These are phyloP conservation scores for Voacanga thouarsii DNA, from an alignment of 257 asterid genomes.

Conservation along the genomic window DNA sequence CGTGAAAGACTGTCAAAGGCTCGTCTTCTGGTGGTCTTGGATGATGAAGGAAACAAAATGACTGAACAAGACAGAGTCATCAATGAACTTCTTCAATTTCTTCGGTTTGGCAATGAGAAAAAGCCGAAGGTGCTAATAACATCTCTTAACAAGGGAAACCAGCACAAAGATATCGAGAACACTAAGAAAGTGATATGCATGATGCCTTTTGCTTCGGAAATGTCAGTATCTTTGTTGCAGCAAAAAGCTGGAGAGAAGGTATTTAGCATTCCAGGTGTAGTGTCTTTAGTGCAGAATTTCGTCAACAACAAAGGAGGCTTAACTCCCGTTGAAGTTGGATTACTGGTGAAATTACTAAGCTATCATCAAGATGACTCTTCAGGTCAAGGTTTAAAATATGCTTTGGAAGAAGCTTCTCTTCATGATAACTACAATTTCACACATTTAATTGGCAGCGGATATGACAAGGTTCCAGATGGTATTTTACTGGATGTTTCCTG, in stretches of 20 bases:
- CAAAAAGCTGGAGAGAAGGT: neutral
- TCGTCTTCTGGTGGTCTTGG: slow-evolving; percentile 16
- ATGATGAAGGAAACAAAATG: slow-evolving; percentile 15
- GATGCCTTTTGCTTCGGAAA: neutral
- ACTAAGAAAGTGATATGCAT: slow-evolving; percentile 2
- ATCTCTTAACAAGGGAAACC: neutral
- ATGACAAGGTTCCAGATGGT: too few species aligned
- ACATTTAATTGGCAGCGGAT: too few species aligned
- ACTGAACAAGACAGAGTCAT: neutral
- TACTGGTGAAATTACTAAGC: too few species aligned
- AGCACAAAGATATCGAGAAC: neutral
- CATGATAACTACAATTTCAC: too few species aligned
- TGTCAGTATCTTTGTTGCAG: slow-evolving; percentile 13
- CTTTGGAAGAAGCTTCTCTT: too few species aligned
- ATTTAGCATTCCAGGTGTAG: slow-evolving; percentile 4
- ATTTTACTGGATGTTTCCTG: too few species aligned
- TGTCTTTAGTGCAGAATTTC: neutral
- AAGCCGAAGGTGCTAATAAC: slow-evolving; percentile 18
- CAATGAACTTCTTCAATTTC: neutral
- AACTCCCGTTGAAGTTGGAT: too few species aligned
- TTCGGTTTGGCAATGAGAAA: neutral
- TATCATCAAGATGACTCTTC: too few species aligned
- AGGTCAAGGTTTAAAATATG: too few species aligned
- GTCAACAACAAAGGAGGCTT: neutral
- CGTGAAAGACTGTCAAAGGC: neutral